Conservation (phyloP, 2,329 filamentous ascomycete genomes). For the Exophiala sp. region DNA sequence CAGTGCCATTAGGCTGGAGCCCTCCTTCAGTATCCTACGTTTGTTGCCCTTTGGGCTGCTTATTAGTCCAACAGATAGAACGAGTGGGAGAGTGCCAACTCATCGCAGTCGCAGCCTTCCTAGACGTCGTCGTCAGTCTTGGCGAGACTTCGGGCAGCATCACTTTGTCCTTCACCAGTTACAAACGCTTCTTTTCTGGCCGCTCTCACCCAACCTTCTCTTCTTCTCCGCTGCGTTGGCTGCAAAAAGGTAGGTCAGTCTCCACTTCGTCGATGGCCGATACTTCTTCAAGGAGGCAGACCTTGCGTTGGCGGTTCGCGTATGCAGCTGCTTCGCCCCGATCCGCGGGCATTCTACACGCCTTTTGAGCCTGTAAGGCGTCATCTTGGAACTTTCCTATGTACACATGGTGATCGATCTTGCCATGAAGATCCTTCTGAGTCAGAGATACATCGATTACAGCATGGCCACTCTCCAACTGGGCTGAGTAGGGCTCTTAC, state of each 20-base stretch:
- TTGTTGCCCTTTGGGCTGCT: constrained; percentile 1
- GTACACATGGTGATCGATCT: neutral
- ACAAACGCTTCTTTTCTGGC: constrained; percentile 7
- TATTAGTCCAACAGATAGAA: neutral
- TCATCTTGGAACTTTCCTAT: neutral
- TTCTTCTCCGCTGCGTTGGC: no score
- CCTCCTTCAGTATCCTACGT: no score
- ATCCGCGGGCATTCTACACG: constrained; percentile 6
- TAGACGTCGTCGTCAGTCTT: constrained; percentile 13
- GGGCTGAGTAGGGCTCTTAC: no score
- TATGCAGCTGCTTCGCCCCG: constrained; percentile 16
- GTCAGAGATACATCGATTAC: no score
- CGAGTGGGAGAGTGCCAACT: constrained; percentile 19
- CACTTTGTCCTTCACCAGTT: constrained; percentile 9
- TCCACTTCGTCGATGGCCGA: no score
- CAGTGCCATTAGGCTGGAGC: no score
- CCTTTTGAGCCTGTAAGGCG: constrained; percentile 5
- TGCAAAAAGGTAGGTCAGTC: no score
- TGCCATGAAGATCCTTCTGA: neutral
- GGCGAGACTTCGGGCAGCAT: constrained; percentile 19
- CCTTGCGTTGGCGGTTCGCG: constrained; percentile 5
- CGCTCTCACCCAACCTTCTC: neutral
- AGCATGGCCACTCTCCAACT: no score
- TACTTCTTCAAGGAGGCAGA: constrained; percentile 17
- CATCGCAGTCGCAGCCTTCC: no score